Percentiles rank a stretch among this genome's conserved stretches.
Conservation (phyloP, 208 protist species). For the Wallacemonas sp. region DNA sequence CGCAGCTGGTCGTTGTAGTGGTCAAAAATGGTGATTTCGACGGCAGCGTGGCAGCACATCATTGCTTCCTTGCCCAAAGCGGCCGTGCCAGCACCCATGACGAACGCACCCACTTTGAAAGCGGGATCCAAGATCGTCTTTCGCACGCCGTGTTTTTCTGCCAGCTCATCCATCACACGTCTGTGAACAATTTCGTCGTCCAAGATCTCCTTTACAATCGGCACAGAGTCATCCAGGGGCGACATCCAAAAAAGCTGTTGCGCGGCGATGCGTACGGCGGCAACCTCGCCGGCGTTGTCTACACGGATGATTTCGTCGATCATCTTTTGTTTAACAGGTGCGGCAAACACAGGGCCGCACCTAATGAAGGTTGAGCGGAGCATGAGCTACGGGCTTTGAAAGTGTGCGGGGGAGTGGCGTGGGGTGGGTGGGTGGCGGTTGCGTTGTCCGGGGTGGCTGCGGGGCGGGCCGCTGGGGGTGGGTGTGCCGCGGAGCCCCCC, state of each 20-base stretch:
- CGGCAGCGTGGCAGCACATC: constrained; percentile 89
- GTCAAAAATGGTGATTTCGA: constrained; percentile 80
- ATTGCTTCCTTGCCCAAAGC: constrained; percentile 78
- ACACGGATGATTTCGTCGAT: constrained; percentile 81
- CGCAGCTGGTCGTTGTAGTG: constrained; percentile 91
- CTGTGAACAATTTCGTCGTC: constrained; percentile 75
- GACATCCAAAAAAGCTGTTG: constrained; percentile 83
- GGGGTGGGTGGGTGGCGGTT: background rate
- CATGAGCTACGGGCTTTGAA: background rate
- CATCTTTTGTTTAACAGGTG: constrained; percentile 56
- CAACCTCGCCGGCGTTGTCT: constrained; percentile 82
- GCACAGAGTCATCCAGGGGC: constrained; percentile 56
- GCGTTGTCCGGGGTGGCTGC: background rate
- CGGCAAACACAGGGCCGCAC: constrained; percentile 35
- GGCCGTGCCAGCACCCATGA: constrained; percentile 70
- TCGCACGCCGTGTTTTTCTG: constrained; percentile 54
- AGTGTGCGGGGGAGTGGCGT: background rate
- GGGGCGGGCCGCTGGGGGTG: no score
- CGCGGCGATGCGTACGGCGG: constrained; percentile 70
- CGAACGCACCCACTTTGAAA: constrained; percentile 72
- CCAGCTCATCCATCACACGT: constrained; percentile 74
- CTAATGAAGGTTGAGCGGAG: background rate
- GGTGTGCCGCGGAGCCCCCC: no score
- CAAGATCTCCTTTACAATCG: constrained; percentile 77
- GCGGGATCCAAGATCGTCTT: constrained; percentile 65